Evolutionary conservation across 345 rosid genomes (phyloP).

Genomic region (Bruguiera gymnorhiza): DNA sequence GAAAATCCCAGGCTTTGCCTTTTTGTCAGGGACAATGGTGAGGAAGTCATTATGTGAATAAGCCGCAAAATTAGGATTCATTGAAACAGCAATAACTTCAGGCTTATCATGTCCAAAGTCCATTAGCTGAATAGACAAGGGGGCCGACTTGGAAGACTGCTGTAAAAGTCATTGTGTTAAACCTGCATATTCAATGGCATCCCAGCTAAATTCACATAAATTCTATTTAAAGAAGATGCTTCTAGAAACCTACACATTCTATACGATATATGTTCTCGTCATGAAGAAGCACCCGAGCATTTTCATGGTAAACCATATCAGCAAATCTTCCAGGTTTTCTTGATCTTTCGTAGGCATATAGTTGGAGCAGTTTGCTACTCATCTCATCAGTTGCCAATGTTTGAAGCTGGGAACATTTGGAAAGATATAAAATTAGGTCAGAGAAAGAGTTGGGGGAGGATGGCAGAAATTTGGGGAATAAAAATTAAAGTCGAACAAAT

Average conservation of each 20-base stretch:
- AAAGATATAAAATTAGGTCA: slow-evolving; percentile 8
- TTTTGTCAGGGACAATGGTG: slow-evolving; percentile 49
- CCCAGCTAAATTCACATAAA: not conserved
- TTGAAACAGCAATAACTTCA: slow-evolving; percentile 78
- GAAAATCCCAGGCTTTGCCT: slow-evolving; percentile 63
- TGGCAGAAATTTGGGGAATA: not conserved
- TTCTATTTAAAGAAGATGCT: not conserved
- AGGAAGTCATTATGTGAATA: slow-evolving; percentile 74
- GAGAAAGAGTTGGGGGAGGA: not conserved
- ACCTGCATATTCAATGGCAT: not conserved
- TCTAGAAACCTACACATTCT: slow-evolving; percentile 68
- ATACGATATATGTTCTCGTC: slow-evolving; percentile 87
- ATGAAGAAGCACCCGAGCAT: slow-evolving; percentile 78
- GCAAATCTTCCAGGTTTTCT: slow-evolving; percentile 63
- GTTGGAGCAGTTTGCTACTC: slow-evolving; percentile 85
- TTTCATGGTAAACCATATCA: slow-evolving; percentile 75
- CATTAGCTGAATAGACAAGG: slow-evolving; percentile 81
- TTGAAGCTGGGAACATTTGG: slow-evolving; percentile 66
- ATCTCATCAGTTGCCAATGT: slow-evolving; percentile 75
- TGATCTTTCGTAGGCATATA: slow-evolving; percentile 74
- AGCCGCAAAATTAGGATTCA: slow-evolving; percentile 77
- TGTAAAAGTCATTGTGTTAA: slow-evolving; percentile 12
- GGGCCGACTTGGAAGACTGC: slow-evolving; percentile 59
- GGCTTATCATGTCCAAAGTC: slow-evolving; percentile 87
- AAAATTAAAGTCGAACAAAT: slow-evolving; percentile 8